These are phyloP conservation scores for Ciborinia camelliae DNA, from an alignment of 2,329 filamentous ascomycete genomes.

Conservation along the genomic window DNA sequence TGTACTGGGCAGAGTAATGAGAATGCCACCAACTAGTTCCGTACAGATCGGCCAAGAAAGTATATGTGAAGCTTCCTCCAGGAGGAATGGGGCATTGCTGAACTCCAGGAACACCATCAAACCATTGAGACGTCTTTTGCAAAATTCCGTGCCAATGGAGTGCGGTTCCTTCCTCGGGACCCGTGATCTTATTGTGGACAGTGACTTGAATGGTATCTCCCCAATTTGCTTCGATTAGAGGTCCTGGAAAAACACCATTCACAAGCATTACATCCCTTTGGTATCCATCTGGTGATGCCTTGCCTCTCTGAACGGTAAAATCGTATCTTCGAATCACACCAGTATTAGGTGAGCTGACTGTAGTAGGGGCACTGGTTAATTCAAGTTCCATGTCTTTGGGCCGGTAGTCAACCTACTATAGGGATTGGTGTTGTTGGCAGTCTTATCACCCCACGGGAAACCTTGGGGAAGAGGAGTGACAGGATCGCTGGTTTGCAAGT, in stretches of 20 bases:
- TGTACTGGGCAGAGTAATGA: conserved; percentile 50
- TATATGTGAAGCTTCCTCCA: conserved; percentile 36
- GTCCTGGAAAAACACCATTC: conserved; percentile 38
- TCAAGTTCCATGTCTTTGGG: conserved; percentile 20
- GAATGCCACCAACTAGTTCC: conserved; percentile 54
- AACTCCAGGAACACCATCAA: conserved; percentile 46
- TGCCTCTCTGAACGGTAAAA: conserved; percentile 32
- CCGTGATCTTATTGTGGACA: conserved; percentile 64
- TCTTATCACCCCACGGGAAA: conserved; percentile 50
- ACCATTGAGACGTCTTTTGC: conserved; percentile 38
- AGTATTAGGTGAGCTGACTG: conserved; percentile 25
- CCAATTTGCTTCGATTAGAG: conserved; percentile 40
- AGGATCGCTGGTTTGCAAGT: conserved; percentile 6
- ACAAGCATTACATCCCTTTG: conserved; percentile 50
- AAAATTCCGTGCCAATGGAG: conserved; percentile 49
- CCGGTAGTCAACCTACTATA: conserved; percentile 22
- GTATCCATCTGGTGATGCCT: conserved; percentile 41
- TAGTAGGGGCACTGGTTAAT: neutral
- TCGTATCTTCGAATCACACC: conserved; percentile 40
- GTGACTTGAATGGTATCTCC: conserved; percentile 54
- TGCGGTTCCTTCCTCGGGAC: conserved; percentile 38
- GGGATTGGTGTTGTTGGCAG: conserved; percentile 41
- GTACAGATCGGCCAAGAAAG: conserved; percentile 24
- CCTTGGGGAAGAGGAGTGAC: conserved; percentile 45
- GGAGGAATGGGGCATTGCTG: conserved; percentile 64